Base-by-base conservation (phyloP, 768 basidiomycete genomes). In the Rhizopogon vinicolor region DNA sequence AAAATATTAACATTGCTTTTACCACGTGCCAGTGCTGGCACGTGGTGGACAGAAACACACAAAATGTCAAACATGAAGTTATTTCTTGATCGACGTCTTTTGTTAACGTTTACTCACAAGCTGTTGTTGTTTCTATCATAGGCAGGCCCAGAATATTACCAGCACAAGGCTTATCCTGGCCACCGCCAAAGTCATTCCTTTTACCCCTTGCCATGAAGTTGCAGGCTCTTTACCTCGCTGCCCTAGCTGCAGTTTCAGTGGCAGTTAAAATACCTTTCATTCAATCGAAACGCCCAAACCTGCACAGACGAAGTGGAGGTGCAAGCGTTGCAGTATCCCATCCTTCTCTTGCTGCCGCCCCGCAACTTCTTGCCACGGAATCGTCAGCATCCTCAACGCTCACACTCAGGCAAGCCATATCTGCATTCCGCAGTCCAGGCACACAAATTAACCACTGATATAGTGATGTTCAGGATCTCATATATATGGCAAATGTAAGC, bases 401-500 rank as follows among this genome's bases (percentile, higher is more conserved):
- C 33, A 62, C 68, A 1, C 62, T 70, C 43, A 63, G 52, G 69
- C 67, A 53, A 19, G 49, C 9, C n/a, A 49, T 51, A 45, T 31
- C n/a, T 7, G 29, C 33, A 19, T 19, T 31, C 22, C 7, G 29
- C 37, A 29, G 35, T 33, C n/a, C 14, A 31, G 10, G 16, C 7
- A 39, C 46, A 56, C 59, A 14, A 9, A 53, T 37, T 65, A 65
- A 69, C 55, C 5, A 49, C 51, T 50, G 51, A 54, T 55, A 25
- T 56, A 92, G 89, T 63, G 82, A 87, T 59, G 79, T 84, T 28
- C 80, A 85, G 58, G 91, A 93, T 71, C 66, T 93, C 68, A 77
- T 93, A 56, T 93, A 93, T 62, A 79, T 91, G 54, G 80, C 84
- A 53, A 85, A 92, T 64, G 89, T 89, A 62, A 70, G 86, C 73